Evolutionary conservation across 129 eudicot genomes (phyloP), one percentile per base, ranked within the genome.

Genomic region (Logfia minima): DNA sequence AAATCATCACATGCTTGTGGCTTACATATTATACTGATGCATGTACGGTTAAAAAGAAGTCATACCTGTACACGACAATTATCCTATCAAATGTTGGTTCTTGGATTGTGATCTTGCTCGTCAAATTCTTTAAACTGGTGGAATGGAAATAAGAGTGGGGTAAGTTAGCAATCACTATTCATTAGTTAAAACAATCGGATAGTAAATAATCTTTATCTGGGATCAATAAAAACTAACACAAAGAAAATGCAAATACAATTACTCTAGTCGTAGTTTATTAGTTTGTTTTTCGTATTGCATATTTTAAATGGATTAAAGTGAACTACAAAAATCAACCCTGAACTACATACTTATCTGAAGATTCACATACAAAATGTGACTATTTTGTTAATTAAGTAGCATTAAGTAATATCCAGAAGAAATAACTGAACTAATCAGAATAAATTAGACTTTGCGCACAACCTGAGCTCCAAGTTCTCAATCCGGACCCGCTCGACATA

Each of bases 41-140:
- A 58, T 51, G 41, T 68, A 18, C 64, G 26, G 13, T 28, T 23
- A 72, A 52, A 48, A 31, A 73, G 32, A 81, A 62, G 29, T n/a
- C 64, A 34, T 89, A 93, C 98, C 98, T 90, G 93, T 93, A 93
- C 77, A 93, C 91, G 51, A 93, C 98, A 66, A 93, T 93, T 28
- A 93, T 93, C 87, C 92, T 88, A 84, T 93, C 98, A 78, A 93
- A 93, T 59, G 98, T 93, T 35, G 98, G 98, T 76, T 93, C 98
- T 83, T 93, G 98, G 79, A 93, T 93, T 39, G 96, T 90, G 77
- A 83, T 87, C 83, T 89, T 87, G 64, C 89, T 84, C 79, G 83
- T 66, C 82, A 93, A 80, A 75, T 83, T 93, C 75, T 86, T 73
- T 28, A 84, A 75, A 87, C 98, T 93, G 89, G 67, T 78, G 39